Evolutionary conservation across 371 early-diverging fungal genomes (phyloP), one percentile per base, ranked within the genome.

Genomic region (Gilbertella persicaria): DNA sequence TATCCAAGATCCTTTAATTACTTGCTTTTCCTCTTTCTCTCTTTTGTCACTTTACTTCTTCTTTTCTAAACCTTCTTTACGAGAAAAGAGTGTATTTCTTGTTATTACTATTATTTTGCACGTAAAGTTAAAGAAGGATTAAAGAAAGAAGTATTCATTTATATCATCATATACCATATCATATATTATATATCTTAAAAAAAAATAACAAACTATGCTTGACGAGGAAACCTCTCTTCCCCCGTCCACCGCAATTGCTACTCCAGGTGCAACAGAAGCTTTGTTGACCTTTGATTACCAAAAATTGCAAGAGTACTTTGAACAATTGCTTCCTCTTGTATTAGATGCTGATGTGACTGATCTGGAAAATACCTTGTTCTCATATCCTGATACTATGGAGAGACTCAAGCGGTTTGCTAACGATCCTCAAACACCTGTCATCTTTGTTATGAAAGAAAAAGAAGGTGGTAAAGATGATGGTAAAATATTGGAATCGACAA

Each of bases 371-470:
- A 82, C 85, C 13, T 61, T 90, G 38, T 85, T 89, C 52, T 50
- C 80, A 24, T 75, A 77, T 43, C 83, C 87, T 9, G 93, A 92
- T 38, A 82, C 90, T 8, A 51, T 70, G 4, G 93, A 90, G 43
- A 89, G 81, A 64, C 82, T 89, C 58, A 79, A 78, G 39, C 81
- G 87, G 8, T 95, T 94, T 77, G 87, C 90, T 17, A 84, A 78
- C 49, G 96, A 95, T 61, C 71, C 87, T 2, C 84, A 84, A 47
- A 68, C 82, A 6, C 87, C 87, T 5, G 93, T 86, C 4, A 73
- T 94, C 30, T 92, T 90, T 62, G 81, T 94, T 41, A 64, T 90
- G 39, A 94, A 93, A 64, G 92, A 92, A 65, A 68, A 79, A 29
- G 87, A 80, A 37, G 81, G 76, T n/a, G 75, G 64, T 6, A 75